A percentile compares a stretch with the other conserved stretches of the same genome.
These are phyloP conservation scores for Pythium vanterpoolii DNA, from an alignment of 352 stramenopile genomes.

Conservation along the genomic window DNA sequence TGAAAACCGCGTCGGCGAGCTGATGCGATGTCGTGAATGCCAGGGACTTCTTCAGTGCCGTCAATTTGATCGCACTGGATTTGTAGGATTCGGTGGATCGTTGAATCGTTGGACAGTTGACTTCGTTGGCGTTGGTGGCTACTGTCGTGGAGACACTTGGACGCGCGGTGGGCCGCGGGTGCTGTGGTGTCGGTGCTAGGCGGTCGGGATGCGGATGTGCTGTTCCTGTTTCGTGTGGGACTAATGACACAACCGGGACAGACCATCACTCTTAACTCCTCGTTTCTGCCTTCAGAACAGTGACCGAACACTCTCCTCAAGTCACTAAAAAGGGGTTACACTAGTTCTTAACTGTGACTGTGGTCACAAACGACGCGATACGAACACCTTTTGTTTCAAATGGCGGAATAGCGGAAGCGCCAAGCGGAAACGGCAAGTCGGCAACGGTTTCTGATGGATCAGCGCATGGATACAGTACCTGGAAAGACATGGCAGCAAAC, in stretches of 20 bases:
- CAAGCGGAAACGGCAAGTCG: background rate
- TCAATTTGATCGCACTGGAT: too few relatives aligned
- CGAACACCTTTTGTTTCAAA: background rate
- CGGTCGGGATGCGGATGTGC: background rate
- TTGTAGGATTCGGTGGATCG: too few relatives aligned
- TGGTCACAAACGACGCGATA: background rate
- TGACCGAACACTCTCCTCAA: constrained; percentile 2
- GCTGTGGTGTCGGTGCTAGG: too few relatives aligned
- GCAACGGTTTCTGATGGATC: background rate
- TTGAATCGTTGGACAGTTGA: background rate
- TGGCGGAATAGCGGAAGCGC: background rate
- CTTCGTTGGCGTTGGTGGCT: too few relatives aligned
- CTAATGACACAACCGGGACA: constrained; percentile 23
- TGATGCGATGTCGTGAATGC: background rate
- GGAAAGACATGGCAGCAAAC: background rate
- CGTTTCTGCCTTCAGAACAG: constrained; percentile 14
- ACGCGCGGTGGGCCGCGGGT: background rate
- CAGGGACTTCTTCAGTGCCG: background rate
- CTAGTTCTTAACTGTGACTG: background rate
- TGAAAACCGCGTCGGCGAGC: background rate
- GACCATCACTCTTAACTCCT: constrained; percentile 16
- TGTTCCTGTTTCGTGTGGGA: constrained; percentile 21
- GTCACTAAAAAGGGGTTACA: background rate
- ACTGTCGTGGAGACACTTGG: too few relatives aligned
- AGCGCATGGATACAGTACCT: background rate